phyloP scores from a whole-genome alignment of 495 filamentous ascomycete genomes.

The Bryoglossum gracile region DNA sequence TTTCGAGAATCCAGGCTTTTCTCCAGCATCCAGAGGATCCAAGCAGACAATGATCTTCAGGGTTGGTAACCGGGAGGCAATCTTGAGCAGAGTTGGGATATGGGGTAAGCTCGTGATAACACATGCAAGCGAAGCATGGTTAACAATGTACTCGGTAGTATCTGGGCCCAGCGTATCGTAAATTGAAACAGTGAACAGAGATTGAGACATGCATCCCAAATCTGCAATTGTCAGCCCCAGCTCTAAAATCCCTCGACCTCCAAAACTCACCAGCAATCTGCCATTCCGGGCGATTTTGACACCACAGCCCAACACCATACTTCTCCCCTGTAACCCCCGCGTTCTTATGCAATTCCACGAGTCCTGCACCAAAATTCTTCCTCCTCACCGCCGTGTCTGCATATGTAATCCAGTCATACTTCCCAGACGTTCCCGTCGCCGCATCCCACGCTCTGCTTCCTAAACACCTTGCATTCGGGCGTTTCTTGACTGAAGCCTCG shows the following conservation, averaged over 20 bases:
- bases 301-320: constrained; percentile 89
- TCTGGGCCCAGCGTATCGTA: constrained; percentile 94
- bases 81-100: constrained; percentile 75
- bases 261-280: constrained; percentile 69
- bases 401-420: constrained; percentile 82
- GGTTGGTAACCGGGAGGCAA: constrained; percentile 67
- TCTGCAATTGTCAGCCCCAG: constrained; percentile 42
- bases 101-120: constrained; percentile 79
- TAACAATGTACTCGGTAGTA: constrained; percentile 90
- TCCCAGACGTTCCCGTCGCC: constrained; percentile 64
- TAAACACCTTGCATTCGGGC: constrained; percentile 61
- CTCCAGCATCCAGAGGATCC: constrained; percentile 78
- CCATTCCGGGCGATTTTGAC: constrained; percentile 95
- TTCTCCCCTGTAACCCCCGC: constrained; percentile 57
- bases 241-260: not conserved
- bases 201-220: constrained; percentile 82
- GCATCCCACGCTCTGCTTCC: constrained; percentile 78
- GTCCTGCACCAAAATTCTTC: constrained; percentile 77
- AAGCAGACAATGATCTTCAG: constrained; percentile 86
- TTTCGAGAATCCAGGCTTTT: constrained; percentile 73
- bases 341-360: constrained; percentile 73
- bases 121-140: constrained; percentile 69
- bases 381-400: constrained; percentile 69
- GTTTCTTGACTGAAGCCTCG: constrained; percentile 51
- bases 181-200: constrained; percentile 83